A percentile compares a stretch with the other conserved stretches of the same genome.
phyloP scores from a whole-genome alignment of 2,329 filamentous ascomycete species.

The Hypoxylon sp. region DNA sequence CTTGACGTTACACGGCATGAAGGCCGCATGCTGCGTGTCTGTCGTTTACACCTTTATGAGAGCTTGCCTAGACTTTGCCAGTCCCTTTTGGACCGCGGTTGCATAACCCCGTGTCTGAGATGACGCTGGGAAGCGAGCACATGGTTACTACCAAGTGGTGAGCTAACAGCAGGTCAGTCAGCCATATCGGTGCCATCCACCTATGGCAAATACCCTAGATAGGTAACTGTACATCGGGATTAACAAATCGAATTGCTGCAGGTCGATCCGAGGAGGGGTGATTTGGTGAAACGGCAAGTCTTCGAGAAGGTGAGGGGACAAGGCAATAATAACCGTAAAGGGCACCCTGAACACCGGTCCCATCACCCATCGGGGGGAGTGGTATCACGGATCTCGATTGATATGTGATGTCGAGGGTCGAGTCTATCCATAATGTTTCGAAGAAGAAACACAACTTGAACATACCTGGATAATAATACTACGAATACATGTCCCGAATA shows the following conservation, averaged over 20 bases:
- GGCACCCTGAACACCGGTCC: slow-evolving; percentile 21
- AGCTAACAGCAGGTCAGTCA: slow-evolving; percentile 32
- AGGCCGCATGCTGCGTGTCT: slow-evolving; percentile 45
- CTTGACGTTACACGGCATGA: slow-evolving; percentile 49
- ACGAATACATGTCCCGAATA: slow-evolving; percentile 19
- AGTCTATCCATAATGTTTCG: slow-evolving; percentile 3
- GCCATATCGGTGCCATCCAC: slow-evolving; percentile 28
- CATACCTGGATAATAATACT: background rate
- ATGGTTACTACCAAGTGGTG: slow-evolving; percentile 30
- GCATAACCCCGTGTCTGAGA: slow-evolving; percentile 49
- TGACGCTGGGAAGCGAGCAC: slow-evolving; percentile 44
- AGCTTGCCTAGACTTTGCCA: slow-evolving; percentile 41
- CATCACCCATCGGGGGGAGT: slow-evolving; percentile 30
- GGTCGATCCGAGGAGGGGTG: slow-evolving; percentile 39
- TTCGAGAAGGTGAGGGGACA: slow-evolving; percentile 29
- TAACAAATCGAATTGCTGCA: slow-evolving; percentile 34
- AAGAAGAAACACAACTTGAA: slow-evolving; percentile 8
- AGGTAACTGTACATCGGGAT: slow-evolving; percentile 38
- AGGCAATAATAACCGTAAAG: slow-evolving; percentile 40
- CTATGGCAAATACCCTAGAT: slow-evolving; percentile 12
- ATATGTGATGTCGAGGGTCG: slow-evolving; percentile 34
- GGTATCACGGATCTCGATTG: slow-evolving; percentile 42
- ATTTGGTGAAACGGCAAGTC: slow-evolving; percentile 24
- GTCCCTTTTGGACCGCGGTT: slow-evolving; percentile 49
- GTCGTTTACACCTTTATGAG: slow-evolving; percentile 39